A percentile compares a stretch with the other conserved stretches of the same genome.
phyloP scores from a whole-genome alignment of 257 asterid species.

The Fraxinus americana region DNA sequence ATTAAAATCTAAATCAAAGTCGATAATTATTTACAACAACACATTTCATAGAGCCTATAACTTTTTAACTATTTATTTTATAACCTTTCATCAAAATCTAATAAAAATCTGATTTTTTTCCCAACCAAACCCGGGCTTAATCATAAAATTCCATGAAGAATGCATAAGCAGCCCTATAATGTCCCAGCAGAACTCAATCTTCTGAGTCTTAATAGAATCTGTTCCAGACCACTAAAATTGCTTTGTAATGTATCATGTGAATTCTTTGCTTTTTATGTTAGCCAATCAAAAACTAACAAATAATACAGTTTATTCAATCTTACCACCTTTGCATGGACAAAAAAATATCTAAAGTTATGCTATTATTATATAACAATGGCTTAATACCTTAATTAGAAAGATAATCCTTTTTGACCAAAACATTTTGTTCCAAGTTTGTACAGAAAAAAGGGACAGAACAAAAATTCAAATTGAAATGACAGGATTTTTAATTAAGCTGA shows the following conservation, averaged over 20 bases:
- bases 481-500: not conserved
- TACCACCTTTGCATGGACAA: slow-evolving; percentile 24
- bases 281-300: slow-evolving; percentile 31
- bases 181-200: not conserved
- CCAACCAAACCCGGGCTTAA: too few species aligned
- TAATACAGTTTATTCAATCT: slow-evolving; percentile 10
- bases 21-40: not conserved
- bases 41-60: not conserved
- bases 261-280: slow-evolving; percentile 24
- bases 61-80: too few species aligned
- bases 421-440: slow-evolving; percentile 23
- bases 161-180: slow-evolving; percentile 1
- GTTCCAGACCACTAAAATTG: slow-evolving; percentile 32
- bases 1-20: too few species aligned
- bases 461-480: slow-evolving; percentile 16
- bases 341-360: not conserved
- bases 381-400: slow-evolving; percentile 30
- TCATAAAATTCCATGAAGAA: not conserved
- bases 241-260: slow-evolving; percentile 20
- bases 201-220: slow-evolving; percentile 21
- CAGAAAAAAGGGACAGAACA: slow-evolving; percentile 1
- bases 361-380: not conserved
- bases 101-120: too few species aligned
- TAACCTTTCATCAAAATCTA: too few species aligned
- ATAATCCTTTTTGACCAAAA: slow-evolving; percentile 37